A percentile compares a stretch with the other conserved stretches of the same genome.
Evolutionary conservation across 768 basidiomycete species (phyloP).

Genomic region (Galerina sulciceps): DNA sequence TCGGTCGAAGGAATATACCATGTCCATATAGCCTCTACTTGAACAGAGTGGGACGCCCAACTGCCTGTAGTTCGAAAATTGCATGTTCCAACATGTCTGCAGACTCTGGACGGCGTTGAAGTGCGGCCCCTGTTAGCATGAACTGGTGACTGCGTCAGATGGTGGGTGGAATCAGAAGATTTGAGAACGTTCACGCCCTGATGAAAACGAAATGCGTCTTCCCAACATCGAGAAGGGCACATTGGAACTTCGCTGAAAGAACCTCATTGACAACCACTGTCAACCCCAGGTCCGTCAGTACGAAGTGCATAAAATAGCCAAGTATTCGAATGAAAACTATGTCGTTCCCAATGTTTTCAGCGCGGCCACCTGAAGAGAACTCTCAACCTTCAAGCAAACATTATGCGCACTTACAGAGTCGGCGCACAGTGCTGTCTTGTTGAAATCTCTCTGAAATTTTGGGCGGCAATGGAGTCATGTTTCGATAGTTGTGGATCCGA

Average conservation of each 20-base stretch:
- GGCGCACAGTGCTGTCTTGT: background rate
- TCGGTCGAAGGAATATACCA: no score
- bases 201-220: constrained; percentile 30
- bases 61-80: constrained; percentile 13
- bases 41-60: background rate
- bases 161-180: constrained; percentile 2
- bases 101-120: constrained; percentile 20
- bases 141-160: constrained; percentile 20
- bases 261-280: constrained; percentile 19
- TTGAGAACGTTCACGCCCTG: constrained; percentile 27
- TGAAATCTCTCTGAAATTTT: background rate
- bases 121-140: constrained; percentile 14
- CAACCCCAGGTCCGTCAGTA: constrained; percentile 17
- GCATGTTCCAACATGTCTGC: constrained; percentile 19
- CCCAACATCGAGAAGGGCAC: constrained; percentile 23
- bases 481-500: no score
- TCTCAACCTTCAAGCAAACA: constrained; percentile 21
- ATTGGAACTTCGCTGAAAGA: constrained; percentile 3
- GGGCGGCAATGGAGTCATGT: background rate
- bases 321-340: constrained; percentile 27
- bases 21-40: no score
- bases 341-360: constrained; percentile 15
- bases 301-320: constrained; percentile 27
- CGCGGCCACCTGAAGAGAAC: constrained; percentile 14
- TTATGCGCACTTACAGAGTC: constrained; percentile 22